Base-by-base conservation (phyloP, 1,139 yeast genomes). In the Arxiozyma heterogenica region DNA sequence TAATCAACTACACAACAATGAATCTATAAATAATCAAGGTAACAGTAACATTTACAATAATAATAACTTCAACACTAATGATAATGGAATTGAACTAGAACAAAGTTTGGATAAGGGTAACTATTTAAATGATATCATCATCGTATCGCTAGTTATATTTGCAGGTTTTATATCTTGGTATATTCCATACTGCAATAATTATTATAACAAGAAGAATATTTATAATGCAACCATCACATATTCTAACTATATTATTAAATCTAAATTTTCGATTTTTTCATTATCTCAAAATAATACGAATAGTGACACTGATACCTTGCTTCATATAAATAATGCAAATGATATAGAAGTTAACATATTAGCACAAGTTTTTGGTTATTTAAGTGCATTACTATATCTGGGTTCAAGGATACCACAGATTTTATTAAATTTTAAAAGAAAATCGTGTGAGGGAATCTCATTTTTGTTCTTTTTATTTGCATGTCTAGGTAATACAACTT, bases 381-480 rank as follows among this genome's bases (percentile, higher is more conserved):
- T 89, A 53, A 89, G 96, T 73, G 97, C 98, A 1, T 70, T 76
- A 1, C 76, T 91, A 50, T 91, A 91, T 68, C 73, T 91, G 60
- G 96, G 96, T 1, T 89, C 96, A 18, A 76, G 98, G 61, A 71
- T 91, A 25, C 98, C 98, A 0, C 98, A 91, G 71, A 87, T 91
- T 57, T 69, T 87, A 55, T 77, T 91, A 57, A 91, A 91, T 71
- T 88, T 76, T 66, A 76, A 83, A 68, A 78, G 97, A 63, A 89
- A 89, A 71, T 86, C 95, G 1, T 87, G 96, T 65, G 97, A 90
- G 57, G 98, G 98, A 34, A 86, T 91, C 53, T 86, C 95, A 30
- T 89, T 91, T 67, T 76, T 91, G 77, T 91, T 91, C 71, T 91
- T 91, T 71, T 73, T 90, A 44, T 90, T 91, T 75, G 97, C 98